Evolutionary conservation across 805 yeast species (phyloP), one percentile per base, ranked within the genome.

Genomic region (Metschnikowia aberdeeniae): DNA sequence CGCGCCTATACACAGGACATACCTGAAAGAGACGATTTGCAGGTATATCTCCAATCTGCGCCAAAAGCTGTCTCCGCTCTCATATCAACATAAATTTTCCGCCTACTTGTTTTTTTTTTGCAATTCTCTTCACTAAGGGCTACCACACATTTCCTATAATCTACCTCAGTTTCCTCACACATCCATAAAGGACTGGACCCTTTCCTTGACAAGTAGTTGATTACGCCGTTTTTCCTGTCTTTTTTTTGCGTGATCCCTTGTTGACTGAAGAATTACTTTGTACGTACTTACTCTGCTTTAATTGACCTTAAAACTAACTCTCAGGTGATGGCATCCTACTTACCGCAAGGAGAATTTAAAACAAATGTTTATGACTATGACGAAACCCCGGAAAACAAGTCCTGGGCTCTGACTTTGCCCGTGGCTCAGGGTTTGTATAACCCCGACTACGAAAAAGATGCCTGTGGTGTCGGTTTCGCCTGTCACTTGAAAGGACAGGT

Each of bases 391-490:
- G 82, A 78, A 55, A 88, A 89, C 75, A 80, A 72, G 55, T 84
- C 96, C 3, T 92, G 98, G 98, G 97, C 97, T 20, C 80, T 85
- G 39, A 77, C 93, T 8, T 75, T 92, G 53, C 98, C 98, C 39
- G 77, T 79, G 36, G 81, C 82, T 54, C 84, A 89, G 68, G 98
- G 96, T 31, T 81, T 92, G 43, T 92, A 92, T 68, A 88, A 93
- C 65, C 99, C 98, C 9, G 93, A 86, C 46, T 80, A 75, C 57
- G 99, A 92, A 66, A 88, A 89, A 60, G 99, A 92, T 62, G 97
- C 97, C 40, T 92, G 99, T 77, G 99, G 99, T 72, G 98, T 93
- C 41, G 99, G 99, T 51, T 92, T 92, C 68, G 88, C 96, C 38
- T 88, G 97, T 65, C 88, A 92, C 72, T 85, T 90, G 70, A 88